Percentiles rank a stretch among this genome's conserved stretches.
These are phyloP conservation scores for Silybum marianum DNA, from an alignment of 129 eudicot species.

Conservation along the genomic window DNA sequence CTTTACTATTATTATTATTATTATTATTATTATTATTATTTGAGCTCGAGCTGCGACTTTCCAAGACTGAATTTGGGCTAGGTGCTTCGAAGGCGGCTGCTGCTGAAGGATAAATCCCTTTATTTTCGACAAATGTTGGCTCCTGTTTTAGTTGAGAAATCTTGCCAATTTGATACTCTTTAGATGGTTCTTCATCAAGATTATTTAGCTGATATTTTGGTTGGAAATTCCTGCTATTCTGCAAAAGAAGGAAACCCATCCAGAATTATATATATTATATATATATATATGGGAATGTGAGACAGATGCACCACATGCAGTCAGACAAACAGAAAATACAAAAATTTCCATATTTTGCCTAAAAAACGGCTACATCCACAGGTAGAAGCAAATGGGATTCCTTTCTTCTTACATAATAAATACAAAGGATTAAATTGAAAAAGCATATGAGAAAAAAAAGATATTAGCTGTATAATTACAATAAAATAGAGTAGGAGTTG, in stretches of 20 bases:
- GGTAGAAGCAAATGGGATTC: background rate
- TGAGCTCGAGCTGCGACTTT: constrained; percentile 63
- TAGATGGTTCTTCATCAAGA: constrained; percentile 18
- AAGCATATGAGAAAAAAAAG: background rate
- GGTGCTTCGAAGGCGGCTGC: constrained; percentile 42
- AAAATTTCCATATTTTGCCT: background rate
- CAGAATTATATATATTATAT: background rate
- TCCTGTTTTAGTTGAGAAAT: constrained; percentile 35
- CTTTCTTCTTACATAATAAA: background rate
- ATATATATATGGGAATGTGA: background rate
- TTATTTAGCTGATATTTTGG: constrained; percentile 2
- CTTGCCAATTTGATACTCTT: constrained; percentile 10
- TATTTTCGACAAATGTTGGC: constrained; percentile 30
- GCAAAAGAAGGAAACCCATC: background rate
- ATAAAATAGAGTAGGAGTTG: background rate
- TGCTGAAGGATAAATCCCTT: constrained; percentile 18
- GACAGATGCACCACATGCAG: background rate
- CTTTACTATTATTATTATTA: constrained; percentile 21
- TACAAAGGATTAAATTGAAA: background rate
- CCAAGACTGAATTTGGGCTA: constrained; percentile 77
- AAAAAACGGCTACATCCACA: background rate
- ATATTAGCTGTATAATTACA: background rate
- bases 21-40: constrained; percentile 23
- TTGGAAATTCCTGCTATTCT: constrained; percentile 25
- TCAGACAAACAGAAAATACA: background rate